Evolutionary conservation across 2,329 filamentous ascomycete genomes (phyloP), one percentile per base, ranked within the genome.

Genomic region (Colletotrichum spaethianum): DNA sequence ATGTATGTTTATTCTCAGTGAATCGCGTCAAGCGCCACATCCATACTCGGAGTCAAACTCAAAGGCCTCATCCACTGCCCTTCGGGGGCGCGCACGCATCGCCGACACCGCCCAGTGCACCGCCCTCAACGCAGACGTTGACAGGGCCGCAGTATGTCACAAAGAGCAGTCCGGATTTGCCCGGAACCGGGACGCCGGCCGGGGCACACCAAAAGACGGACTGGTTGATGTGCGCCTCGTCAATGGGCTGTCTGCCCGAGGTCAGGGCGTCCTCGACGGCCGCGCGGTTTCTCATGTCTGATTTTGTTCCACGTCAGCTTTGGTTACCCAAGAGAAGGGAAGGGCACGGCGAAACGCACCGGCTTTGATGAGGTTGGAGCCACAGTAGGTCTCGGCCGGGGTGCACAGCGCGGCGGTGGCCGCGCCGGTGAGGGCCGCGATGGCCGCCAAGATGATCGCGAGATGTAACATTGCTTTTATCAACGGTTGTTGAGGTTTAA

Each of bases 171-270:
- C 67, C 70, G 0, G 70, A 65, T 26, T 70, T 53, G n/a, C 66
- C 55, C 0, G 70, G 65, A 1, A 68, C 70, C 0, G 70, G 70
- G 9, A 72, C 60, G 0, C 70, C 70, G 1, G 66, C 5, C 9
- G 70, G 70, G 7, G 63, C 66, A 40, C 70, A 72, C 65, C 65
- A 72, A 46, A 70, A 72, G 11, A 72, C 66, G 33, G 70, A 72
- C 40, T 70, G 53, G 1, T 20, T n/a, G 8, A 61, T 40, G 46
- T 65, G 66, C 1, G 66, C 66, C 4, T 72, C 66, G 67, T 72
- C 66, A n/a, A 57, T 53, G 38, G 46, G 11, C 23, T 72, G 70
- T 4, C 67, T 36, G 14, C 70, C 70, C 7, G 53, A 46, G 4
- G 53, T 28, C 36, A 72, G 61, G 3, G 70, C 60, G 4, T 28